Evolutionary conservation across 805 yeast genomes (phyloP).

Genomic region (Metschnikowia kunwiensis): DNA sequence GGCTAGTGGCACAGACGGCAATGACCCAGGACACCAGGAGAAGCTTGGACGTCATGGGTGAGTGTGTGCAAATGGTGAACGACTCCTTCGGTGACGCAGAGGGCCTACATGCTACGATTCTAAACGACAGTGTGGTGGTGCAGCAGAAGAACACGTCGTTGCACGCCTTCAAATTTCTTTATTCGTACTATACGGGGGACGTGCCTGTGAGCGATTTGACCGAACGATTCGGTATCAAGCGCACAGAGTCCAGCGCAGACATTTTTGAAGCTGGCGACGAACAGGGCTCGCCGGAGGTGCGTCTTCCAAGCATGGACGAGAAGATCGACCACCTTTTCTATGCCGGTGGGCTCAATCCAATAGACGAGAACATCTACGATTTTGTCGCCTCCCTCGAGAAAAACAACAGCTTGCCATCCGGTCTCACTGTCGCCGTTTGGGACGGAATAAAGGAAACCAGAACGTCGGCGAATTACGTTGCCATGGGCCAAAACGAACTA

Average conservation of each 20-base stretch:
- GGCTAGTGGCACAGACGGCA: conserved; percentile 71
- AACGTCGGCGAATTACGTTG: conserved; percentile 60
- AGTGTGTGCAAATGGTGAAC: conserved; percentile 79
- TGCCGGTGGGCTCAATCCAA: conserved; percentile 64
- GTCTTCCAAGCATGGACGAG: conserved; percentile 8
- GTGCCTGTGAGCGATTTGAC: conserved; percentile 20
- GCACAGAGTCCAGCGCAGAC: conserved; percentile 15
- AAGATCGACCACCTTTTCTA: conserved; percentile 32
- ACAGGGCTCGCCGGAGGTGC: conserved; percentile 3
- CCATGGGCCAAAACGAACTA: conserved; percentile 68
- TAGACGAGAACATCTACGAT: conserved; percentile 67
- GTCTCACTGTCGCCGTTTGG: conserved; percentile 54
- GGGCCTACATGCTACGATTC: conserved; percentile 70
- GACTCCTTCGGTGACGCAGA: conserved; percentile 54
- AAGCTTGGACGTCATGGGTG: conserved; percentile 70
- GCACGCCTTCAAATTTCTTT: conserved; percentile 54
- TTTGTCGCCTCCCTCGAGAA: conserved; percentile 44
- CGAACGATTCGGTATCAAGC: conserved; percentile 25
- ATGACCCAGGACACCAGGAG: conserved; percentile 60
- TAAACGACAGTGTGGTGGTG: conserved; percentile 65
- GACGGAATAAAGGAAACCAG: conserved; percentile 43
- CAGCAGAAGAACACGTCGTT: conserved; percentile 60
- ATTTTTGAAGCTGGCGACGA: conserved; percentile 2
- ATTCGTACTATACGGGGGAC: conserved; percentile 31
- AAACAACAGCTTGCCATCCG: conserved; percentile 39